These are phyloP conservation scores for Basipetospora sp. DNA, from an alignment of 2,329 filamentous ascomycete species.

Conservation along the genomic window DNA sequence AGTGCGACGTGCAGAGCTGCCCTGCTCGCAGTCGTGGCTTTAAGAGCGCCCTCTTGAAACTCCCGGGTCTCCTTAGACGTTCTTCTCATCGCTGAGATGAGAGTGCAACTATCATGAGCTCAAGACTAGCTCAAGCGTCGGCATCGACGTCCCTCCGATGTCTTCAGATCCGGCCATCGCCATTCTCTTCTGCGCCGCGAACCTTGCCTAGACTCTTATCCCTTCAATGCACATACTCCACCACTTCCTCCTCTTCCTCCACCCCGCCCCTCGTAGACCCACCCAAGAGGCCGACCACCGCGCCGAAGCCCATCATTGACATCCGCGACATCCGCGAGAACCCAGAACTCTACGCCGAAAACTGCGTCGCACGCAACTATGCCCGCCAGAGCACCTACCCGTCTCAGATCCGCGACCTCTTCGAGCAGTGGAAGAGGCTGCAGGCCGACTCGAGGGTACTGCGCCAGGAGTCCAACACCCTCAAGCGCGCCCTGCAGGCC, in stretches of 20 bases:
- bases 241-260: not conserved
- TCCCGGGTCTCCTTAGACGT: too few species aligned
- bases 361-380: conserved; percentile 79
- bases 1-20: too few species aligned
- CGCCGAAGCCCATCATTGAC: conserved; percentile 67
- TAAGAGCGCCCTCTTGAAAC: too few species aligned
- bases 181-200: not conserved
- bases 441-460: conserved; percentile 46
- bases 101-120: not conserved
- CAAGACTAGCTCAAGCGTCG: not conserved
- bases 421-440: conserved; percentile 42
- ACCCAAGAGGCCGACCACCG: conserved; percentile 45
- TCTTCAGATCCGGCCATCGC: not conserved
- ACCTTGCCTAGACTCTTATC: too few species aligned
- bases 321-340: conserved; percentile 83
- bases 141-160: not conserved
- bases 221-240: too few species aligned
- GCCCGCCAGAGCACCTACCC: conserved; percentile 38
- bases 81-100: too few species aligned
- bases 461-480: conserved; percentile 50
- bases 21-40: too few species aligned
- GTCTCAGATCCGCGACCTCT: conserved; percentile 38
- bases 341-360: conserved; percentile 63
- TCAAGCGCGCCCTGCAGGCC: conserved; percentile 41
- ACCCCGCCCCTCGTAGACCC: not conserved